Base-by-base conservation (phyloP, 108 stramenopile species). In the Skeletonema potamos region DNA sequence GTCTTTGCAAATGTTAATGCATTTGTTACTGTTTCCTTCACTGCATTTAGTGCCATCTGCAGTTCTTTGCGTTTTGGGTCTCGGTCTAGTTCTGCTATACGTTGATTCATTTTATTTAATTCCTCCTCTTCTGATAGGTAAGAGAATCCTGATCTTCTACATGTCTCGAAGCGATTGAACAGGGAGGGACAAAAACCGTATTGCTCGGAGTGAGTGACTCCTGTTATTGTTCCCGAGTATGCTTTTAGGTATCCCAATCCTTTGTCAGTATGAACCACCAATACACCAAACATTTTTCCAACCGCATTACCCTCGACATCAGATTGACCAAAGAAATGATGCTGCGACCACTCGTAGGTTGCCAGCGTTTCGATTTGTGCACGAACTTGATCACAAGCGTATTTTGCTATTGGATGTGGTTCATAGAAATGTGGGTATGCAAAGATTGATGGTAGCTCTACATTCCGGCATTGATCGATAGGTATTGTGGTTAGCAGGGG, bases 221-320 rank as follows among this genome's bases (percentile, higher is more conserved):
- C 32, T 32, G 33, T 51, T 30, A 73, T 48, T 36, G 72, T 54
- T 20, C 72, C 72, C 10, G 72, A 73, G 36, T 56, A 73, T 20
- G 72, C 72, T 56, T 73, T 65, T 54, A 73, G 27, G 51, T 73
- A 73, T 17, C 64, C 64, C 30, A 73, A 24, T 10, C 41, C 26
- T 32, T 37, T 20, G 5, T 65, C 32, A 46, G 20, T 12, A 24
- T 30, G n/a, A 17, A 73, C 72, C 7, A 73, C 64, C n/a, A 73
- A 26, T 5, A 73, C 72, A 18, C 72, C 72, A 66, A 66, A 73
- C 72, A 73, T 73, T 66, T 73, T 73, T n/a, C 72, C 72, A 15
- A 39, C 54, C 9, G 32, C 22, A 56, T 44, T 37, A 48, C n/a
- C n/a, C n/a, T 22, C 20, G 10, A 6, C 18, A 20, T 48, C 5